Base-by-base conservation (phyloP, 768 basidiomycete species). In the Pleurotus djamor region DNA sequence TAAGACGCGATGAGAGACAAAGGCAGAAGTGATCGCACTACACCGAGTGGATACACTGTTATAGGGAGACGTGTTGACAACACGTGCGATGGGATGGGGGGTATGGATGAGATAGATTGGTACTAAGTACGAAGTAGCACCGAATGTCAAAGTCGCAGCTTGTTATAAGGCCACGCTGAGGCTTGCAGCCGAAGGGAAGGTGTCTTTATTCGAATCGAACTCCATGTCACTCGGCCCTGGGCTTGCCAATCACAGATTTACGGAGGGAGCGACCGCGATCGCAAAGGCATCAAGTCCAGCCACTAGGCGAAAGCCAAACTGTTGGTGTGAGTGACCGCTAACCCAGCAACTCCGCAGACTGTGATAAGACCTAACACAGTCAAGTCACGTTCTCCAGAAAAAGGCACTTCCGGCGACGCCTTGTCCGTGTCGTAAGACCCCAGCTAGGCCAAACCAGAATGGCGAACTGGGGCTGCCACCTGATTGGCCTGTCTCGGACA, bases 91-190 rank as follows among this genome's bases (percentile, higher is more conserved):
- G 48, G 52, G 37, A 59, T n/a, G 54, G 17, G 62, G 65, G 65
- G 48, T 10, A 10, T 57, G 55, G 62, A 59, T 68, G 61, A 65
- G 63, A 66, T 63, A 63, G 64, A 61, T 60, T 59, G 43, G 62
- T 57, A 49, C 61, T 50, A 58, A 60, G 60, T 61, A 59, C 56
- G 50, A 57, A 17, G 61, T 55, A 34, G 54, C 58, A 60, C 63
- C 63, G 61, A 28, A 50, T 57, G 57, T 61, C 64, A 70, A 41
- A 71, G 74, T 72, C 73, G 72, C 63, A 67, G 66, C 63, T 71
- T 71, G 67, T 70, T 75, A 75, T 76, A 79, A 72, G 72, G 71
- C 59, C 62, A 66, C 63, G 77, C 79, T 74, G 79, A 80, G 79
- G 77, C 74, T 28, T 65, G 66, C 65, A 61, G 65, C 70, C 72